Evolutionary conservation across 345 rosid species (phyloP), one percentile per base, ranked within the genome.

Genomic region (Rubroshorea leprosula): DNA sequence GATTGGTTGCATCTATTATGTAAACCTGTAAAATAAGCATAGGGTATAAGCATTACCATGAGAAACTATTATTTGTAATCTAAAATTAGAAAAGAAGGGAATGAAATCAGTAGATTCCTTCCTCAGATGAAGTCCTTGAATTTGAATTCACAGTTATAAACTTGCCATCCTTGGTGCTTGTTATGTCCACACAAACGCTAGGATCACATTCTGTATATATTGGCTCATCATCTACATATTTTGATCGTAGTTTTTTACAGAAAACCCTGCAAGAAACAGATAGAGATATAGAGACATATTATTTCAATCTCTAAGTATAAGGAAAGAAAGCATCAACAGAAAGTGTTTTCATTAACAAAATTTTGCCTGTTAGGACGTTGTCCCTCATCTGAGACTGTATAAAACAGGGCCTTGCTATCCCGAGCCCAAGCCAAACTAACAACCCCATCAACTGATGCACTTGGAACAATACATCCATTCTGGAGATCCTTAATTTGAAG

Each of bases 41-140:
- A 54, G 27, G n/a, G 61, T 18, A 41, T 71, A 59, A 74, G 65
- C 64, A 29, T 61, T 65, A 53, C 49, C 47, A 31, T 10, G 44
- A 46, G 43, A 57, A 6, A 18, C 54, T 27, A n/a, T 15, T 38
- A 14, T n/a, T n/a, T n/a, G n/a, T 53, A 35, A 44, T 49, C 44
- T 18, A 35, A 29, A 49, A 38, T 15, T 25, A 2, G 46, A 43
- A 54, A 55, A 59, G 51, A 56, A 35, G 21, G 49, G 68, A 63
- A 39, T 51, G 65, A 71, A 68, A 75, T 31, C 67, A 67, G 68
- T 70, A 54, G 70, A 71, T 81, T 74, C 91, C 80, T 84, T 84
- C 91, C 98, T 91, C 92, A 3, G 98, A 91, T 65, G 96, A 91
- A 64, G 89, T 81, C 80, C 98, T 85, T 56, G 98, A 84, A 68